phyloP scores from a whole-genome alignment of 2,329 filamentous ascomycete species.

The Xylaria sp. region DNA sequence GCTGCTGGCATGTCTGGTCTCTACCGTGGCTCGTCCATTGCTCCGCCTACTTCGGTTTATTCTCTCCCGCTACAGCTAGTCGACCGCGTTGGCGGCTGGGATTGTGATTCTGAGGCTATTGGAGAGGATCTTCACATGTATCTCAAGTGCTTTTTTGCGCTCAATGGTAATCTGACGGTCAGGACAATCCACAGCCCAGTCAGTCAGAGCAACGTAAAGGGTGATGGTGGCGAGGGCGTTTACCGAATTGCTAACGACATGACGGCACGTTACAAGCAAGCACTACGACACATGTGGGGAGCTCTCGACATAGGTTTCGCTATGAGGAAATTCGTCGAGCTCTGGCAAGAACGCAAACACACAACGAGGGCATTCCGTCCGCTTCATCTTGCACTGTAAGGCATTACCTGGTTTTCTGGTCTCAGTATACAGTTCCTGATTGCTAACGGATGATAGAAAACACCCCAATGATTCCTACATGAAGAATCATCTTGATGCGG shows the following conservation, averaged over 20 bases:
- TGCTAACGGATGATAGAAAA: slow-evolving; percentile 49
- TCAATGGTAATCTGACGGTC: slow-evolving; percentile 74
- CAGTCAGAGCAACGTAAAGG: slow-evolving; percentile 77
- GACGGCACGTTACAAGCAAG: slow-evolving; percentile 75
- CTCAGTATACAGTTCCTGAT: background rate
- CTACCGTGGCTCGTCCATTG: slow-evolving; percentile 70
- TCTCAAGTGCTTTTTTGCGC: slow-evolving; percentile 79
- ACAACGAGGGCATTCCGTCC: slow-evolving; percentile 66
- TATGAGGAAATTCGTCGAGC: slow-evolving; percentile 65
- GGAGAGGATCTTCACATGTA: slow-evolving; percentile 83
- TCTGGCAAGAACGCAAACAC: slow-evolving; percentile 67
- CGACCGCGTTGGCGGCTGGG: slow-evolving; percentile 77
- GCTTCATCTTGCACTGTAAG: slow-evolving; percentile 61
- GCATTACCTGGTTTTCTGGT: background rate
- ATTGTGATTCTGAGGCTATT: slow-evolving; percentile 75
- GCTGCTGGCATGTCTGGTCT: slow-evolving; percentile 76
- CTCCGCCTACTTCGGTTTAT: slow-evolving; percentile 79
- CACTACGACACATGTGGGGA: slow-evolving; percentile 80
- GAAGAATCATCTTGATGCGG: slow-evolving; percentile 55
- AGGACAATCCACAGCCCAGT: slow-evolving; percentile 74
- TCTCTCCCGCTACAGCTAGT: slow-evolving; percentile 74
- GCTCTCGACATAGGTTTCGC: slow-evolving; percentile 75
- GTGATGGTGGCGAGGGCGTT: slow-evolving; percentile 64
- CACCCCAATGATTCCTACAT: slow-evolving; percentile 60
- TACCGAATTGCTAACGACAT: slow-evolving; percentile 67